Evolutionary conservation across 306 rosid species (phyloP).

Genomic region (Rosa multiflora): DNA sequence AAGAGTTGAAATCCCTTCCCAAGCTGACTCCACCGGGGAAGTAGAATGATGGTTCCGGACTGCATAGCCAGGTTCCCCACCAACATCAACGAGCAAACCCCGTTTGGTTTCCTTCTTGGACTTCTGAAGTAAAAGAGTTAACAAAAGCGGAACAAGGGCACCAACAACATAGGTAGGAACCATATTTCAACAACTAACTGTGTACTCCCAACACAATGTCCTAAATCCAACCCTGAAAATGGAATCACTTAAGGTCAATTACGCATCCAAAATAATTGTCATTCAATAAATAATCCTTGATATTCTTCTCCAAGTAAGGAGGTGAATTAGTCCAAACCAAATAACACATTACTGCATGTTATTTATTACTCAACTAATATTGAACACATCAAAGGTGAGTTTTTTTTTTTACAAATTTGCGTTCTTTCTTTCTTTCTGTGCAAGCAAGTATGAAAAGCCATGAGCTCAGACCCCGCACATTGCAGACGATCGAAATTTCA

Average conservation of each 20-base stretch:
- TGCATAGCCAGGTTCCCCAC: slow-evolving; percentile 65
- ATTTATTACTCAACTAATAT: not conserved
- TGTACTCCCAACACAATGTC: slow-evolving; percentile 5
- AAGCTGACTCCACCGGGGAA: slow-evolving; percentile 49
- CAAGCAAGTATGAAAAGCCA: not conserved
- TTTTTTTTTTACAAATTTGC: not conserved
- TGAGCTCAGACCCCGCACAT: not conserved
- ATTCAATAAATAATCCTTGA: not conserved
- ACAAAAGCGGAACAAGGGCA: slow-evolving; percentile 56
- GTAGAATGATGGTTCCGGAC: slow-evolving; percentile 53
- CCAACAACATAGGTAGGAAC: slow-evolving; percentile 60
- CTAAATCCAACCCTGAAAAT: slow-evolving; percentile 28
- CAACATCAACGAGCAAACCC: slow-evolving; percentile 59
- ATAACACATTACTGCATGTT: not conserved
- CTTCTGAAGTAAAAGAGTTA: slow-evolving; percentile 51
- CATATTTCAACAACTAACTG: slow-evolving; percentile 37
- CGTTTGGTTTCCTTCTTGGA: slow-evolving; percentile 56
- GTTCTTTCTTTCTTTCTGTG: not conserved
- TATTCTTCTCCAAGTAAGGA: not conserved
- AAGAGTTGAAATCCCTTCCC: slow-evolving; percentile 81
- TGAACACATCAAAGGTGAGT: not conserved
- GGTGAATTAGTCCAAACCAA: not conserved
- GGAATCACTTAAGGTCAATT: not conserved
- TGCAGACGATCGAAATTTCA: not conserved
- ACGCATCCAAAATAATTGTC: not conserved